These are phyloP conservation scores for Trichoderma sp. DNA, from an alignment of 2,329 filamentous ascomycete species.

Conservation along the genomic window DNA sequence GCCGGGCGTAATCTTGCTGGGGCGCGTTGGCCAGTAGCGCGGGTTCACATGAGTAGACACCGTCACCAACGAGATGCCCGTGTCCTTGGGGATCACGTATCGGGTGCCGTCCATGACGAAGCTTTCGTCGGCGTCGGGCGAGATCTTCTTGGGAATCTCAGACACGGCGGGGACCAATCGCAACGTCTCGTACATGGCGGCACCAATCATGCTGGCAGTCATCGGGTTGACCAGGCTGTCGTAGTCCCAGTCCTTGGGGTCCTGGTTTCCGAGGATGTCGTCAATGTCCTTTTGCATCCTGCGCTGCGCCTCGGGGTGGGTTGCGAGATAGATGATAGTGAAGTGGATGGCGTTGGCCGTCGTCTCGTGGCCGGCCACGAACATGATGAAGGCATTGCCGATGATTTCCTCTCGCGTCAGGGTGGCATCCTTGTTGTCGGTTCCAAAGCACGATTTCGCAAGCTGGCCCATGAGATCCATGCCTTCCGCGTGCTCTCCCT, in stretches of 20 bases:
- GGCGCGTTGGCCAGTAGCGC: constrained; percentile 66
- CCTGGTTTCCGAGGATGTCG: constrained; percentile 58
- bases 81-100: constrained; percentile 58
- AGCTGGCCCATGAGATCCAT: constrained; percentile 57
- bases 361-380: constrained; percentile 78
- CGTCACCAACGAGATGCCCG: constrained; percentile 57
- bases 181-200: constrained; percentile 76
- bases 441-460: constrained; percentile 43
- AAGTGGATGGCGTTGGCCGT: constrained; percentile 76
- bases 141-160: constrained; percentile 69
- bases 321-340: constrained; percentile 66
- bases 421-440: constrained; percentile 33
- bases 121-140: constrained; percentile 56
- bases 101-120: constrained; percentile 60
- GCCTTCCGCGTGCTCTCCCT: constrained; percentile 44
- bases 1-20: constrained; percentile 45
- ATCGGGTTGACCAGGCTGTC: constrained; percentile 66
- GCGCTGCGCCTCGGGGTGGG: constrained; percentile 63
- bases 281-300: constrained; percentile 70
- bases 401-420: constrained; percentile 67
- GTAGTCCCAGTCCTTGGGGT: constrained; percentile 68
- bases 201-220: constrained; percentile 69
- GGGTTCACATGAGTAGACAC: constrained; percentile 67
- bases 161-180: constrained; percentile 71
- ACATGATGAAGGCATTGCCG: constrained; percentile 69